phyloP scores from a whole-genome alignment of 2,329 filamentous ascomycete species.

The Neospermospora avenae region DNA sequence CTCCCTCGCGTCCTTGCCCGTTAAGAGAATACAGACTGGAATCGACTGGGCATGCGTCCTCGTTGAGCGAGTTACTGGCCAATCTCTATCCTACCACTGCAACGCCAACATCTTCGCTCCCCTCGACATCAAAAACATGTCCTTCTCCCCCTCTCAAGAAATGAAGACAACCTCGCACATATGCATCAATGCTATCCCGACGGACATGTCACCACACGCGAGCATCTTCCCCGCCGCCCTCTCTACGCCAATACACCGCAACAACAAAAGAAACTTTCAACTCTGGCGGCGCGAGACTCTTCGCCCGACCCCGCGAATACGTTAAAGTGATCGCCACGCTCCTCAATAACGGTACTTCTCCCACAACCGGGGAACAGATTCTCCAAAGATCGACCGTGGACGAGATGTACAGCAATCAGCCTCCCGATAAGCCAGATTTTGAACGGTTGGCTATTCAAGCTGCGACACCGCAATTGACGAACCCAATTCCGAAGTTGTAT shows the following conservation, averaged over 20 bases:
- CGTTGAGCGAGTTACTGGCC: slow-evolving; percentile 44
- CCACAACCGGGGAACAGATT: slow-evolving; percentile 51
- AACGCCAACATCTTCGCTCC: slow-evolving; percentile 47
- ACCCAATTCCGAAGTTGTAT: slow-evolving; percentile 49
- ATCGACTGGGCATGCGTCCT: slow-evolving; percentile 54
- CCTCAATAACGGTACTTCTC: slow-evolving; percentile 61
- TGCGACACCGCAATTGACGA: slow-evolving; percentile 48
- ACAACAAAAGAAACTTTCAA: slow-evolving; percentile 43
- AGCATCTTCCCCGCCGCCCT: slow-evolving; percentile 19
- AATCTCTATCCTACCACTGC: slow-evolving; percentile 47
- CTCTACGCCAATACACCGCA: slow-evolving; percentile 13
- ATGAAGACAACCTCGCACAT: slow-evolving; percentile 53
- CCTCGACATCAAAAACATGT: slow-evolving; percentile 33
- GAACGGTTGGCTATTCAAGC: slow-evolving; percentile 43
- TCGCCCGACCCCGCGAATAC: slow-evolving; percentile 58
- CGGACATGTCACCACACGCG: slow-evolving; percentile 33
- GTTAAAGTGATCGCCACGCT: slow-evolving; percentile 57
- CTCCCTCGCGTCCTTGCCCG: background rate
- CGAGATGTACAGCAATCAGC: slow-evolving; percentile 63
- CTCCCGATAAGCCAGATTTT: slow-evolving; percentile 53
- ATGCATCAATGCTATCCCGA: slow-evolving; percentile 51
- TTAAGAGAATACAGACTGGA: slow-evolving; percentile 38
- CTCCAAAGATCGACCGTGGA: slow-evolving; percentile 56
- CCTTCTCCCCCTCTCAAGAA: slow-evolving; percentile 36
- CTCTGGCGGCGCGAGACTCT: slow-evolving; percentile 60